Evolutionary conservation across 139 green algal species (phyloP).

Genomic region (Tetratostichococcus sp.): DNA sequence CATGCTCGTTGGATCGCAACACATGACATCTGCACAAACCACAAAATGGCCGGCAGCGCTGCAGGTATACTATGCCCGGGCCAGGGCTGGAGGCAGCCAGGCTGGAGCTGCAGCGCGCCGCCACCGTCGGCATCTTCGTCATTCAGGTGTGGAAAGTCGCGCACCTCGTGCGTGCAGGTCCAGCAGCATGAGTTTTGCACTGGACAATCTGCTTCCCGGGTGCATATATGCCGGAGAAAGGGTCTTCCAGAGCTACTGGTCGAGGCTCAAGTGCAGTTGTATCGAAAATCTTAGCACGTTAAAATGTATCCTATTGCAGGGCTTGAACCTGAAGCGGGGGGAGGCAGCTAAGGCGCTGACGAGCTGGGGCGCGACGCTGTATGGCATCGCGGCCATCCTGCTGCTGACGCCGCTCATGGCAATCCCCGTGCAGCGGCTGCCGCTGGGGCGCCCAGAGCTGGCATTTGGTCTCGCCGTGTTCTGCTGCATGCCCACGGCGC

Average conservation of each 20-base stretch:
- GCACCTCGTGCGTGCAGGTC: too few species aligned
- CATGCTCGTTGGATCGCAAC: not conserved
- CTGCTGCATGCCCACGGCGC: conserved; percentile 67
- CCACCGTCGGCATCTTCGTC: conserved; percentile 41
- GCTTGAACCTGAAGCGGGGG: not conserved
- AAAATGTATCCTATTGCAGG: not conserved
- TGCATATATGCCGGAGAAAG: too few species aligned
- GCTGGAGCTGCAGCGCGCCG: conserved; percentile 8
- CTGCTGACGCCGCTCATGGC: conserved; percentile 42
- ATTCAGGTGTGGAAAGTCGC: conserved; percentile 37
- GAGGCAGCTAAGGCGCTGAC: conserved; percentile 6
- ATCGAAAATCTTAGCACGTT: conserved; percentile 2
- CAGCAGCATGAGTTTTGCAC: too few species aligned
- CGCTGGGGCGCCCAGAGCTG: conserved; percentile 40
- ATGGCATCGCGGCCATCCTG: conserved; percentile 42
- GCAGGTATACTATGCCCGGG: conserved; percentile 21
- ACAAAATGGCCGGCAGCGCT: too few species aligned
- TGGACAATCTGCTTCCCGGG: too few species aligned
- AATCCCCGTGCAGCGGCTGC: conserved; percentile 29
- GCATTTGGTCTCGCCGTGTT: conserved; percentile 62
- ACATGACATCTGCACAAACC: too few species aligned
- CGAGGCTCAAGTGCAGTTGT: too few species aligned
- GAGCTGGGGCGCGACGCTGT: conserved; percentile 16
- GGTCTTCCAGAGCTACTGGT: too few species aligned
- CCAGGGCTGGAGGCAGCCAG: conserved; percentile 23